These are phyloP conservation scores for Daucus carota DNA, from an alignment of 129 eudicot genomes.

Conservation along the genomic window DH1_v3.0 NC_030381.2:30334001-30334500, in stretches of 20 bases:
- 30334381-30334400: neutral
- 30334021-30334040: neutral
- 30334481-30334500: neutral
- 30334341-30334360: neutral
- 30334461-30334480: neutral
- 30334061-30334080: neutral
- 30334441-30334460: neutral
- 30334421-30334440: neutral
- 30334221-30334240: neutral
- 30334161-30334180: neutral
- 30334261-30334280: constrained; percentile 90
- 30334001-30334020: neutral
- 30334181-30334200: neutral
- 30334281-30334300: constrained; percentile 87
- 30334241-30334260: constrained; percentile 34
- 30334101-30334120: neutral
- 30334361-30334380: neutral
- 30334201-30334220: too few relatives aligned
- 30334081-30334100: neutral
- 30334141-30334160: neutral
- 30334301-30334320: constrained; percentile 92
- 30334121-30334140: neutral
- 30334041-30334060: neutral
- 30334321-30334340: constrained; percentile 32
- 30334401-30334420: neutral